Percentiles rank a stretch among this genome's conserved stretches.
Conservation (phyloP, 148 eudicot species). For the Rhododendron ferrugineum region DNA sequence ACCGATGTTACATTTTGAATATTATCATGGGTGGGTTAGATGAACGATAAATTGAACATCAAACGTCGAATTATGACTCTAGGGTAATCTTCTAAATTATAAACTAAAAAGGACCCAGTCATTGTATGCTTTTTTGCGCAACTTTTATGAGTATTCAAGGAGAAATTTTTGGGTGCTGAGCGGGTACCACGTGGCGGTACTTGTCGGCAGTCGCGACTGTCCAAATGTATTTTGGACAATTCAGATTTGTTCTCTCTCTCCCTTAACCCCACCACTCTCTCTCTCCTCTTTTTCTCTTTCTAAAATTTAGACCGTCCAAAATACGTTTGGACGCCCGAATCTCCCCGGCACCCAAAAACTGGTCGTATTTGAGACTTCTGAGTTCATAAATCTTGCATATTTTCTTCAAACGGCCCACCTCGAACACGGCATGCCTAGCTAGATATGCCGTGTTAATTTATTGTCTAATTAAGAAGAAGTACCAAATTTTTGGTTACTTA, state of each 20-base stretch:
- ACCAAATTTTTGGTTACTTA: neutral
- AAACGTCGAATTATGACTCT: neutral
- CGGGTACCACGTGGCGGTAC: too few species aligned
- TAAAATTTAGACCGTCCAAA: too few species aligned
- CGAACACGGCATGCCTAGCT: neutral
- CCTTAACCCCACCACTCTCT: too few species aligned
- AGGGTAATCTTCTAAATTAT: too few species aligned
- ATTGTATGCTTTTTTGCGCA: neutral
- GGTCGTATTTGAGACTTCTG: neutral
- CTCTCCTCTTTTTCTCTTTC: too few species aligned
- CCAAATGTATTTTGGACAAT: too few species aligned
- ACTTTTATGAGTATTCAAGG: neutral
- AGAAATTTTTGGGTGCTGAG: too few species aligned
- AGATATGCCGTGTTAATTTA: neutral
- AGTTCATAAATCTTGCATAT: neutral
- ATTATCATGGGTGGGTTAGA: too few species aligned
- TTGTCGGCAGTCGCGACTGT: rapidly evolving
- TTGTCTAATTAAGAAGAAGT: neutral
- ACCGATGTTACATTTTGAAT: neutral
- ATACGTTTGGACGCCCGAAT: too few species aligned
- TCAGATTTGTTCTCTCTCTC: too few species aligned
- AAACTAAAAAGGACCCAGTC: too few species aligned
- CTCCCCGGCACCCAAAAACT: too few species aligned
- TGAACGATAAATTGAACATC: neutral
- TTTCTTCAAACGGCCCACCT: neutral